phyloP scores from a whole-genome alignment of 2,329 filamentous ascomycete species.

The Hysterium pulicare region DNA sequence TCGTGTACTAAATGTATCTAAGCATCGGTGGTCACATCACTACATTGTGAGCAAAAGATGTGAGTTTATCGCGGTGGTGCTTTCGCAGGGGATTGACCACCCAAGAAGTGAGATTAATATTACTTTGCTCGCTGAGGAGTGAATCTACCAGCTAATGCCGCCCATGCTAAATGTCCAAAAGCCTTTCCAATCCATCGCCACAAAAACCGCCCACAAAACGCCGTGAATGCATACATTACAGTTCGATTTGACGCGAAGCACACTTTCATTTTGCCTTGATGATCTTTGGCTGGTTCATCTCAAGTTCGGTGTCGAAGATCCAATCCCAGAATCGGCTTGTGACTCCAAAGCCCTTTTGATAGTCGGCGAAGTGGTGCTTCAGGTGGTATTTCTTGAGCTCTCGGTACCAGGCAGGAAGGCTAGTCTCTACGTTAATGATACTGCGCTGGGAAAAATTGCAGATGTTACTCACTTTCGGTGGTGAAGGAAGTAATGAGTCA shows the following conservation, averaged over 20 bases:
- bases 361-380: conserved; percentile 95
- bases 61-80: too few relatives aligned
- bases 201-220: too few relatives aligned
- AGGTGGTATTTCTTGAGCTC: conserved; percentile 96
- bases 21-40: too few relatives aligned
- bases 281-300: conserved; percentile 48
- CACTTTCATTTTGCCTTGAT: conserved; percentile 39
- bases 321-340: conserved; percentile 95
- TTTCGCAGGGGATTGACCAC: too few relatives aligned
- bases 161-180: not conserved
- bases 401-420: conserved; percentile 83
- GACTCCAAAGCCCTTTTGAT: conserved; percentile 94
- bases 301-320: conserved; percentile 85
- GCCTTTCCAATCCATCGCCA: not conserved
- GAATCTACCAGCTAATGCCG: too few relatives aligned
- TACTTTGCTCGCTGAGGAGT: too few relatives aligned
- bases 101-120: too few relatives aligned
- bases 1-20: too few relatives aligned
- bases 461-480: conserved; percentile 68
- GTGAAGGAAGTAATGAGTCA: conserved; percentile 98
- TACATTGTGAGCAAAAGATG: too few relatives aligned
- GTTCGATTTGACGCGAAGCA: not conserved
- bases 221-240: not conserved
- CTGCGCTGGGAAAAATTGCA: not conserved
- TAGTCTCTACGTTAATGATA: conserved; percentile 25